Evolutionary conservation across 805 yeast species (phyloP), one percentile per base, ranked within the genome.

Genomic region (Komagataella mondaviorum): DNA sequence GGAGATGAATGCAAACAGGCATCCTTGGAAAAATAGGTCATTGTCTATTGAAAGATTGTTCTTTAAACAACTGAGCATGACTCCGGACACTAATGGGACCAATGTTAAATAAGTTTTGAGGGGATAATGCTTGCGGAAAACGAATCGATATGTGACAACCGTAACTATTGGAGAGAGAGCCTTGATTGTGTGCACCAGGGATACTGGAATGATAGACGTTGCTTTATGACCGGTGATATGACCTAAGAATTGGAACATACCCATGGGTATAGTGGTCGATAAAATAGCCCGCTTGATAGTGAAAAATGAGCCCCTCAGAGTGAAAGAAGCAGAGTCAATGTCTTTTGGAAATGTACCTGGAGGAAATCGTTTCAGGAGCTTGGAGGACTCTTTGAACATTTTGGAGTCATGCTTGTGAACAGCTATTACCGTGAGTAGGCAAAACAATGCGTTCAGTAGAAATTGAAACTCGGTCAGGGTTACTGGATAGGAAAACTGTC

Each of bases 141-240:
- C 51, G 10, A 81, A 54, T 56, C 85, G 73, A 67, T 89, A 89
- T 46, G 87, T 86, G 30, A 80, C 65, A 10, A 93, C 97, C 0
- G 98, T 91, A 49, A 88, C 78, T 23, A 91, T 71, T 2, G 99
- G 99, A 36, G 95, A 83, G 44, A 91, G 71, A 1, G 96, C 93
- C 69, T 93, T 93, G 58, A 91, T 82, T 6, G 97, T 89, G 65
- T 91, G 97, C 18, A 93, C 97, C 56, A 90, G 69, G 4, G 96
- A 86, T n/a, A 93, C 96, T 0, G 96, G 96, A 50, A 93, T 87
- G 54, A 86, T 66, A 2, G 90, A 77, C 2, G 96, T 89, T n/a
- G 98, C 91, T 62, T 86, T 85, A 63, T 90, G 96, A 6, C 95
- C 80, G 12, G 95, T 79, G 55, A 90, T 80, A 65, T 91, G 98